Base-by-base conservation (phyloP, 164 flowering plant genomes). In the Kingdonia uniflora region DNA sequence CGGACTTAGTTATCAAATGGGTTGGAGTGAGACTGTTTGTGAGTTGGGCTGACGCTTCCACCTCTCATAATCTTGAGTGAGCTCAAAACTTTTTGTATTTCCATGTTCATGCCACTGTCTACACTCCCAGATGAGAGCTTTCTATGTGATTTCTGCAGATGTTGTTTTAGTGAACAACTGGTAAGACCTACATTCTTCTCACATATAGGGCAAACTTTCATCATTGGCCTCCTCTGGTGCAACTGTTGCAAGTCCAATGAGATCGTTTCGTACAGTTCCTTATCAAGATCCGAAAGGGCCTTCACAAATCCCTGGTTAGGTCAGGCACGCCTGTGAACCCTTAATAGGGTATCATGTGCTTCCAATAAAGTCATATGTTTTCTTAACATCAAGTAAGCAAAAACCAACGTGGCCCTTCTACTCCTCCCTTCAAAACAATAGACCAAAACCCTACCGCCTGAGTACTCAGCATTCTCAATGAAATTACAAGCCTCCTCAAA, bases 361-460 rank as follows among this genome's bases (percentile, higher is more conserved):
- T 87, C n/a, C 61, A 73, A 48, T 11, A 94, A 71, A 61, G 96
- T 89, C 22, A 62, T 66, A 37, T 79, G 80, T 74, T 88, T 88
- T 60, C 76, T 77, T 22, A 82, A 78, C 89, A 92, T 88, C 39
- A 92, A 45, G 72, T 92, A 92, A 41, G 99, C 95, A 49, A 88
- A 70, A 64, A 92, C 89, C 17, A 82, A 46, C n/a, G 99, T 88
- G 22, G 95, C 95, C 68, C 99, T 92, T 68, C 99, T 77, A 61
- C 97, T 92, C 68, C 70, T 86, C 46, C 99, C 99, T 71, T 92
- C 99, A 68, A 92, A 92, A 68, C 99, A 92, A 61, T 92, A 97
- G 54, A 92, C 95, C 68, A 92, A 68, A 55, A 92, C 84, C 70
- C 64, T 88, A 54, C 91, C 92, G 16, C 85, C 81, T 11, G 44